Evolutionary conservation across 2,329 filamentous ascomycete species (phyloP).

Genomic region (Ceratocystis lukuohia): DNA sequence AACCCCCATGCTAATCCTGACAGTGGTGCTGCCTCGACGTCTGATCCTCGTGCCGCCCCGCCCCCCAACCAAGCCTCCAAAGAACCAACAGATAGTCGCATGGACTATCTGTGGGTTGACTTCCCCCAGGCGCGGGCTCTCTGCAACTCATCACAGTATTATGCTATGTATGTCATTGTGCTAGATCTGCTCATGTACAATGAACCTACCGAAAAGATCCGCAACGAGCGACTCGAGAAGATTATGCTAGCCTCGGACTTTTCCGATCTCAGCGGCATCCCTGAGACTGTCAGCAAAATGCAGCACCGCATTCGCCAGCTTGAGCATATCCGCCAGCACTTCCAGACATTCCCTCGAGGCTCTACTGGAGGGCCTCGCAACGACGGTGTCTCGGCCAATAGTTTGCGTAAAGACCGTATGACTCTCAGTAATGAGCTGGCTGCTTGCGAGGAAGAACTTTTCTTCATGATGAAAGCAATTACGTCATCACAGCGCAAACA

Average conservation of each 20-base stretch:
- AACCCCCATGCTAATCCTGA: background rate
- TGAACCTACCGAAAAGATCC: constrained; percentile 93
- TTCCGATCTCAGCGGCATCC: constrained; percentile 85
- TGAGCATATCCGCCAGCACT: constrained; percentile 91
- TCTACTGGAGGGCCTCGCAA: constrained; percentile 5
- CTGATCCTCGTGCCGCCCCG: background rate
- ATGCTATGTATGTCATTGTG: constrained; percentile 95
- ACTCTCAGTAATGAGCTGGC: constrained; percentile 80
- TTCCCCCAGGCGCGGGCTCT: constrained; percentile 90
- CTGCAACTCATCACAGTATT: constrained; percentile 95
- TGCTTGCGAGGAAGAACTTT: constrained; percentile 87
- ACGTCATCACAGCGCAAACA: constrained; percentile 85
- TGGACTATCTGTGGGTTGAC: constrained; percentile 93
- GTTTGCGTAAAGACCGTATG: constrained; percentile 68
- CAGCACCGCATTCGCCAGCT: constrained; percentile 88
- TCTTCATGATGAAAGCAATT: constrained; percentile 99
- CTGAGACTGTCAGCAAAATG: constrained; percentile 79
- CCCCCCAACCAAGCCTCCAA: constrained; percentile 31
- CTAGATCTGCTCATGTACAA: constrained; percentile 91
- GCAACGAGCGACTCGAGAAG: constrained; percentile 87
- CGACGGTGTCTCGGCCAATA: background rate
- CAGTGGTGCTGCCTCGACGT: background rate
- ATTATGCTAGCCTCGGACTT: constrained; percentile 99
- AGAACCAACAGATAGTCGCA: constrained; percentile 57
- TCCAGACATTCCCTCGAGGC: constrained; percentile 80